Percentiles rank a stretch among this genome's conserved stretches.
Evolutionary conservation across 768 basidiomycete genomes (phyloP).

Genomic region (Mycena filopes): DNA sequence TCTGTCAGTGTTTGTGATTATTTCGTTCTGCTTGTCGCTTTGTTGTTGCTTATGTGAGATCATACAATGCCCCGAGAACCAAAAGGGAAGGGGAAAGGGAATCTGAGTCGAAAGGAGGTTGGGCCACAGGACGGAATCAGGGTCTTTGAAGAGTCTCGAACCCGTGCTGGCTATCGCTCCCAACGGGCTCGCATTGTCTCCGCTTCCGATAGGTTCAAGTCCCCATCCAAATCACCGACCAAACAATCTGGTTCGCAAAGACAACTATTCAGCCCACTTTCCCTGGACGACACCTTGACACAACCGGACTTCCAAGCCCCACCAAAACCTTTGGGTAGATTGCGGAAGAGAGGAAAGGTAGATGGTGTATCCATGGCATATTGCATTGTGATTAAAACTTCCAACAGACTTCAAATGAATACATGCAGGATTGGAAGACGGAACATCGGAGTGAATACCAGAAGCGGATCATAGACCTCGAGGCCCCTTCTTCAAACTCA

Average conservation of each 20-base stretch:
- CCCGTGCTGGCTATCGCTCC: not conserved
- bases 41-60: not conserved
- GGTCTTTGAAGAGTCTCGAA: not conserved
- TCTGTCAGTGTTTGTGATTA: no score
- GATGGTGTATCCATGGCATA: no score
- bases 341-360: no score
- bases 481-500: not conserved
- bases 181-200: not conserved
- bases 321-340: no score
- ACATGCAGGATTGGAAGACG: not conserved
- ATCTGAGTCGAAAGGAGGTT: not conserved
- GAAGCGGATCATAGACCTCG: not conserved
- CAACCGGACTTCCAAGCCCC: no score
- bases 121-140: not conserved
- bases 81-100: not conserved
- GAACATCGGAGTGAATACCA: not conserved
- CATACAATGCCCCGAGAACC: not conserved
- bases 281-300: no score
- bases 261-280: no score
- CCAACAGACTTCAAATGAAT: slow-evolving; percentile 1
- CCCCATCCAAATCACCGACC: not conserved
- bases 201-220: not conserved
- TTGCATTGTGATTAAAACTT: no score
- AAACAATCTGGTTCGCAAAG: not conserved
- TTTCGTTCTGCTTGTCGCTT: not conserved